phyloP scores from a whole-genome alignment of 225 moss, liverwort and hornwort genomes.

The Sphagnum contortum region DNA sequence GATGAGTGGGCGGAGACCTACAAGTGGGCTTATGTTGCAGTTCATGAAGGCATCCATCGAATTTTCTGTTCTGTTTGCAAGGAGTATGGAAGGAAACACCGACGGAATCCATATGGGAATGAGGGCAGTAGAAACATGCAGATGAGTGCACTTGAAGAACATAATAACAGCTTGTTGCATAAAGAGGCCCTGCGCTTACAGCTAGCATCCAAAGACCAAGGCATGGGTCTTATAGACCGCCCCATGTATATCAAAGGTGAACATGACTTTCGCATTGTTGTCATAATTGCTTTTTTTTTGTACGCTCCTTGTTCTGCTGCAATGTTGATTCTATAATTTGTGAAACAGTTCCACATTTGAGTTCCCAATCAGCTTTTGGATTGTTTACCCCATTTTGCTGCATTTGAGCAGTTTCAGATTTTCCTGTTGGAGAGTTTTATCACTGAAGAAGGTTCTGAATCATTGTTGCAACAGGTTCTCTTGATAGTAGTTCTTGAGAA shows the following conservation, averaged over 20 bases:
- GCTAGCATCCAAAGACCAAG: constrained; percentile 54
- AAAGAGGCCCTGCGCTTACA: constrained; percentile 56
- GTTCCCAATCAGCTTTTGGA: too few species aligned
- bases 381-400: too few species aligned
- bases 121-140: constrained; percentile 66
- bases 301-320: too few species aligned
- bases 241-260: constrained; percentile 46
- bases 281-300: too few species aligned
- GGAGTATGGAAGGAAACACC: constrained; percentile 55
- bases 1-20: constrained; percentile 62
- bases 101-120: constrained; percentile 56
- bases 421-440: too few species aligned
- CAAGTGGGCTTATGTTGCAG: constrained; percentile 52
- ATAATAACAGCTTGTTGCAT: constrained; percentile 52
- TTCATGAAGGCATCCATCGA: constrained; percentile 39
- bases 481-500: too few species aligned
- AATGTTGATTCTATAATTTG: too few species aligned
- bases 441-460: too few species aligned
- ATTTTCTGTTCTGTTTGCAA: constrained; percentile 64
- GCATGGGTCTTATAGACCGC: constrained; percentile 41
- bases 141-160: constrained; percentile 59
- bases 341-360: too few species aligned
- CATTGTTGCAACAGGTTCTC: too few species aligned
- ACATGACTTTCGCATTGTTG: background rate
- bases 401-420: too few species aligned